Percentiles rank a stretch among this genome's conserved stretches.
These are phyloP conservation scores for Botrytis tulipae DNA, from an alignment of 2,329 filamentous ascomycete species.

Conservation along the genomic window DNA sequence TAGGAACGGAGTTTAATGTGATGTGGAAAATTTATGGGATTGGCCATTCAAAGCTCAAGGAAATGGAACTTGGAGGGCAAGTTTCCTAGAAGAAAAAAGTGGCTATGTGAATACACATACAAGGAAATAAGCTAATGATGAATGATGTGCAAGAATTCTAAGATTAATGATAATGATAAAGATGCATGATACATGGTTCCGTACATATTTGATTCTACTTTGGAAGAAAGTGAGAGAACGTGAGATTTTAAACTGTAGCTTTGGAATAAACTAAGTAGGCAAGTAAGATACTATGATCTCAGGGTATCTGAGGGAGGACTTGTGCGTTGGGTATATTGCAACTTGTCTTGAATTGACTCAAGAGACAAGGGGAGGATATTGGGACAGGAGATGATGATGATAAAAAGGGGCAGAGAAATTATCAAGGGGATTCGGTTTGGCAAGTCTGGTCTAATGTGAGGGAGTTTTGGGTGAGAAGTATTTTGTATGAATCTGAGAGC, in stretches of 20 bases:
- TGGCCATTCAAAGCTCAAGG: background rate
- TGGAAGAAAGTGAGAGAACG: background rate
- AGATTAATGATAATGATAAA: slow-evolving; percentile 3
- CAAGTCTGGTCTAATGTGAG: background rate
- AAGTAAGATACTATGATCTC: background rate
- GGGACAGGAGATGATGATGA: background rate
- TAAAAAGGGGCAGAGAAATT: background rate
- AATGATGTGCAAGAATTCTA: background rate
- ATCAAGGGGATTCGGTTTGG: background rate
- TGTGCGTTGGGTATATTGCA: background rate
- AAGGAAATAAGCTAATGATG: background rate
- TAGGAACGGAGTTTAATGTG: background rate
- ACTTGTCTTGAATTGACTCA: background rate
- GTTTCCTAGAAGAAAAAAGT: background rate
- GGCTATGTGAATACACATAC: background rate
- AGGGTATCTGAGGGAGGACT: background rate
- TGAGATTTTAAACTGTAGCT: background rate
- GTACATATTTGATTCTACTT: background rate
- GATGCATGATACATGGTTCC: background rate
- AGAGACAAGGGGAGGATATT: background rate
- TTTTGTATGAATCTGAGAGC: background rate
- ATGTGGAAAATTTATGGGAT: background rate
- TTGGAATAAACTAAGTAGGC: background rate
- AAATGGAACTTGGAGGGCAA: background rate
- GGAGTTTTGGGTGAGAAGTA: background rate